Conservation (phyloP, 2,329 filamentous ascomycete genomes). For the Tolypocladium capitatum region DNA sequence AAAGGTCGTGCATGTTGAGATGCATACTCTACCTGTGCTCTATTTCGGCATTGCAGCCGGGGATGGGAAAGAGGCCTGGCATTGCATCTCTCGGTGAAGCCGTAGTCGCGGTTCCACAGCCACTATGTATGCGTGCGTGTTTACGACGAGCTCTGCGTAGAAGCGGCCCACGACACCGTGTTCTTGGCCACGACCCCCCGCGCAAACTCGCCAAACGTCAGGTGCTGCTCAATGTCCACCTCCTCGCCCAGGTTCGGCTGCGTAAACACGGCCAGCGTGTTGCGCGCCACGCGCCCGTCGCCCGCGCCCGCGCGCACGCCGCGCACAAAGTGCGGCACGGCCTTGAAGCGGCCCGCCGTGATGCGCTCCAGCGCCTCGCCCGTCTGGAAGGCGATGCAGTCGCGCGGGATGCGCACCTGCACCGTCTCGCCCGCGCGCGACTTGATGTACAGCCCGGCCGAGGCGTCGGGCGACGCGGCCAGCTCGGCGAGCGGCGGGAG, state of each 20-base stretch:
- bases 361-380: constrained; percentile 86
- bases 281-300: constrained; percentile 50
- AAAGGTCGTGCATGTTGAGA: too few relatives aligned
- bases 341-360: constrained; percentile 80
- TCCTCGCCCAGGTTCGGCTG: constrained; percentile 82
- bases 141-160: too few relatives aligned
- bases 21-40: too few relatives aligned
- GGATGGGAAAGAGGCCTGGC: too few relatives aligned
- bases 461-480: constrained; percentile 62
- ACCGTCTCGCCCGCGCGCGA: constrained; percentile 68
- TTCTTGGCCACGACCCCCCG: constrained; percentile 46
- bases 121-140: too few relatives aligned
- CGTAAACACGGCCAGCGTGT: constrained; percentile 92
- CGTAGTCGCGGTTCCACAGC: too few relatives aligned
- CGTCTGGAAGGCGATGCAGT: constrained; percentile 92
- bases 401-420: constrained; percentile 84
- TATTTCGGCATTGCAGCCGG: too few relatives aligned
- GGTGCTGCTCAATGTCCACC: constrained; percentile 53
- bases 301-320: constrained; percentile 49
- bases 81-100: too few relatives aligned
- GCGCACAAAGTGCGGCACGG: constrained; percentile 89
- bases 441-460: constrained; percentile 85
- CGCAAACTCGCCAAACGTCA: constrained; percentile 67
- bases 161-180: constrained; percentile 28
- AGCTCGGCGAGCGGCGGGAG: constrained; percentile 55